Evolutionary conservation across 257 asterid species (phyloP).

Genomic region (Craterostigma plantagineum): DNA sequence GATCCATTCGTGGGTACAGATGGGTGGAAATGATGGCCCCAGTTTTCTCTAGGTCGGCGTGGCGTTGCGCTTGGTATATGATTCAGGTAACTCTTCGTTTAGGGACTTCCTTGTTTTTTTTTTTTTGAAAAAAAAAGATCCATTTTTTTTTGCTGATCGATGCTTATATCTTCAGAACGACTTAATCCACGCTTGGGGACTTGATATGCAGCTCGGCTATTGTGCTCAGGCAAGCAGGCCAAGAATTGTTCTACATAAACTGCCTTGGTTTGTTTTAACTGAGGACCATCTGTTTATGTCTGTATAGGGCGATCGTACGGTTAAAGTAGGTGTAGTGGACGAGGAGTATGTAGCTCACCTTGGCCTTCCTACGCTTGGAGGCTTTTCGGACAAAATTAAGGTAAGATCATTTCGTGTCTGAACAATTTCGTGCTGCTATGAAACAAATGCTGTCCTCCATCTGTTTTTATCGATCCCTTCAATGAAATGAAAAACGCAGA

Average conservation of each 20-base stretch:
- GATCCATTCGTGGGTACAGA: no score
- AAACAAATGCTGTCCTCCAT: no score
- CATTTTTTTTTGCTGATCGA: neutral
- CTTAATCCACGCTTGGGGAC: slow-evolving; percentile 94
- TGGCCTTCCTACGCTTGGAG: slow-evolving; percentile 93
- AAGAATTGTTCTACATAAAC: no score
- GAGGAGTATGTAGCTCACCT: slow-evolving; percentile 61
- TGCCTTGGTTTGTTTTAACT: no score
- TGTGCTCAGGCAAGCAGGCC: slow-evolving; percentile 91
- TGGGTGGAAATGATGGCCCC: slow-evolving; percentile 99
- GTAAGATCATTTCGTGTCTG: slow-evolving; percentile 15
- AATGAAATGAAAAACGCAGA: slow-evolving; percentile 17
- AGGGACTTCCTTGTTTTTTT: no score
- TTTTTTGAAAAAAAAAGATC: neutral
- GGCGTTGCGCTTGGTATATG: slow-evolving; percentile 93
- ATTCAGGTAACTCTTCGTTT: slow-evolving; percentile 83
- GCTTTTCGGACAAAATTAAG: slow-evolving; percentile 23
- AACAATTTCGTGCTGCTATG: no score
- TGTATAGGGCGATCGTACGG: slow-evolving; percentile 61
- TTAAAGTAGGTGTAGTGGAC: slow-evolving; percentile 81
- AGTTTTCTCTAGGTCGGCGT: slow-evolving; percentile 74
- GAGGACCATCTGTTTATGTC: no score
- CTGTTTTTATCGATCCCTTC: neutral
- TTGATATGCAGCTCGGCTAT: slow-evolving; percentile 82
- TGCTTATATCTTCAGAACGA: slow-evolving; percentile 49